Evolutionary conservation across 164 flowering plant genomes (phyloP).

Genomic region (Euptelea pleiosperma): DNA sequence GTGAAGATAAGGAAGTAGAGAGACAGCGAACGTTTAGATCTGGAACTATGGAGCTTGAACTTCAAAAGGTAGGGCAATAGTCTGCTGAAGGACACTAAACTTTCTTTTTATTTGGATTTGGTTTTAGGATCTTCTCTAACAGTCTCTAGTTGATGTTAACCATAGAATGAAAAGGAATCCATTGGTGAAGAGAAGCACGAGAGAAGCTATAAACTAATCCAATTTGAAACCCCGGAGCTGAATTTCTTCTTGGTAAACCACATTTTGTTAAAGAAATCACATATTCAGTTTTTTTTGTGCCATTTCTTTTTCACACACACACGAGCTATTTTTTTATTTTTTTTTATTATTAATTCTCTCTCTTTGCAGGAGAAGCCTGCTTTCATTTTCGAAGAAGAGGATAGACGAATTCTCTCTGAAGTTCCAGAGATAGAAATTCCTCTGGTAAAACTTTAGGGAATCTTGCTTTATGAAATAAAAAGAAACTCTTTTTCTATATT

Average conservation of each 20-base stretch:
- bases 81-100: not conserved
- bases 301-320: not conserved
- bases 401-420: slow-evolving; percentile 25
- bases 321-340: not conserved
- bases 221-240: slow-evolving; percentile 62
- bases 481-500: no score
- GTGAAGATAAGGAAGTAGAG: no score
- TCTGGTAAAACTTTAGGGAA: slow-evolving; percentile 25
- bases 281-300: not conserved
- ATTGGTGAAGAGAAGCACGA: slow-evolving; percentile 14
- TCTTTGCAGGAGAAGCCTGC: slow-evolving; percentile 31
- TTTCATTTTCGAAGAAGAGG: slow-evolving; percentile 18
- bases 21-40: no score
- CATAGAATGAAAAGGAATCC: slow-evolving; percentile 31
- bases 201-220: slow-evolving; percentile 20
- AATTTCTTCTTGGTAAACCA: slow-evolving; percentile 37
- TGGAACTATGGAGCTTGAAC: no score
- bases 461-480: not conserved
- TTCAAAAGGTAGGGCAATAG: no score
- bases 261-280: not conserved
- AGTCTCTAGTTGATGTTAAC: not conserved
- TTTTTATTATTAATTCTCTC: slow-evolving; percentile 3
- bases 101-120: not conserved
- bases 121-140: not conserved
- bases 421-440: slow-evolving; percentile 25